Evolutionary conservation across 306 rosid species (phyloP), one percentile per base, ranked within the genome.

Genomic region (Castanopsis chinensis): DNA sequence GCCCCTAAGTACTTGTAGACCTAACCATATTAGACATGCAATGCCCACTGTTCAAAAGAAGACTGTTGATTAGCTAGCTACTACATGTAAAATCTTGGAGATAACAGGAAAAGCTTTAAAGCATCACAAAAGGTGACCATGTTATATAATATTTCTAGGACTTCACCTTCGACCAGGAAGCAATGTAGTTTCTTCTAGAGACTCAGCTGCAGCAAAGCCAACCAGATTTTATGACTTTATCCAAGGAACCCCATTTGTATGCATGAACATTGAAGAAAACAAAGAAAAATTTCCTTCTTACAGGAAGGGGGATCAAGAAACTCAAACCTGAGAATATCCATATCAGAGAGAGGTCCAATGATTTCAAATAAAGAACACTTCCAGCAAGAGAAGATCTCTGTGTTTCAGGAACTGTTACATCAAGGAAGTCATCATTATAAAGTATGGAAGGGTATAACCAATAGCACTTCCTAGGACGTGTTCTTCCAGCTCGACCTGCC

Each of bases 401-500:
- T 81, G 91, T 95, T 87, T 95, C 99, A 73, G 99, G 99, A 85
- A 95, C 85, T 83, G 99, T 89, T 71, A 74, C 99, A 83, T 95
- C 99, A 77, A 95, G 85, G 72, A 95, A 88, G 20, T 92, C 92
- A 52, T 91, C 98, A 12, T 89, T 78, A 81, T 90, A 95, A 70
- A 89, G 32, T 4, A 23, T 76, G 58, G 92, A 90, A 87, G 98
- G 89, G 83, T 95, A 95, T 56, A 95, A 80, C 8, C 97, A 93
- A 74, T 95, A 92, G 91, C 99, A 95, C 86, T 91, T 95, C 83
- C 99, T 97, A 14, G 96, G 97, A 58, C 94, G 89, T 53, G 99
- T 95, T 83, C 99, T 90, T 85, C 99, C 99, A 69, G 99, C 99
- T 87, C 97, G 88, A 61, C 99, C 97, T 37, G 96, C 94, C 70